These are phyloP conservation scores for Blastobotrys buckinghamii DNA, from an alignment of 1,139 yeast genomes.

Conservation along the genomic window DNA sequence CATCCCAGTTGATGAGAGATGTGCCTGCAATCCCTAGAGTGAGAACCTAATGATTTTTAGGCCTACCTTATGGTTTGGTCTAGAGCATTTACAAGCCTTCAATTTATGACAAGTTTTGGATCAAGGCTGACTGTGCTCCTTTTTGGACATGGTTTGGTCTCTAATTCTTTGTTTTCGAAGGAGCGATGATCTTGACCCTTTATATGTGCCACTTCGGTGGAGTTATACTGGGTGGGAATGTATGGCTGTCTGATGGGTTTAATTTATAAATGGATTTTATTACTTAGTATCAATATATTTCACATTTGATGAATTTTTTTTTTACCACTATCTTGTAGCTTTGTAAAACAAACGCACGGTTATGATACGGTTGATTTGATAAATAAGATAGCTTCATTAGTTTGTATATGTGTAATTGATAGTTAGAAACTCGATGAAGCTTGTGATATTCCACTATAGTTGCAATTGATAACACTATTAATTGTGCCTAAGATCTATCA, in stretches of 20 bases:
- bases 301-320: too few relatives aligned
- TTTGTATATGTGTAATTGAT: too few relatives aligned
- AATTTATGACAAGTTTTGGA: constrained; percentile 1
- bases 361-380: too few relatives aligned
- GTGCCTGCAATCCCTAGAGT: constrained; percentile 92
- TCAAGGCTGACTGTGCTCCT: constrained; percentile 5
- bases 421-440: too few relatives aligned
- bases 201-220: constrained; percentile 83
- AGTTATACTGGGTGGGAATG: constrained; percentile 89
- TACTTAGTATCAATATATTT: too few relatives aligned
- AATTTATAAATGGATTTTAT: background rate
- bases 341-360: too few relatives aligned
- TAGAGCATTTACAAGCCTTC: constrained; percentile 4
- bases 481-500: too few relatives aligned
- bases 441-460: too few relatives aligned
- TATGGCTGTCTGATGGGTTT: constrained; percentile 99
- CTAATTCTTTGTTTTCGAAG: constrained; percentile 25
- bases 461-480: too few relatives aligned
- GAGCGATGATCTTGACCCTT: constrained; percentile 99
- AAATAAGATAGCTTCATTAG: too few relatives aligned
- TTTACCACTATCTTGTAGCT: too few relatives aligned
- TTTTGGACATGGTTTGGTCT: background rate
- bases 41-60: constrained; percentile 39
- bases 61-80: background rate
- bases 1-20: constrained; percentile 99